Percentiles rank a stretch among this genome's conserved stretches.
phyloP scores from a whole-genome alignment of 495 filamentous ascomycete species.

The Daldinia loculata region DNA sequence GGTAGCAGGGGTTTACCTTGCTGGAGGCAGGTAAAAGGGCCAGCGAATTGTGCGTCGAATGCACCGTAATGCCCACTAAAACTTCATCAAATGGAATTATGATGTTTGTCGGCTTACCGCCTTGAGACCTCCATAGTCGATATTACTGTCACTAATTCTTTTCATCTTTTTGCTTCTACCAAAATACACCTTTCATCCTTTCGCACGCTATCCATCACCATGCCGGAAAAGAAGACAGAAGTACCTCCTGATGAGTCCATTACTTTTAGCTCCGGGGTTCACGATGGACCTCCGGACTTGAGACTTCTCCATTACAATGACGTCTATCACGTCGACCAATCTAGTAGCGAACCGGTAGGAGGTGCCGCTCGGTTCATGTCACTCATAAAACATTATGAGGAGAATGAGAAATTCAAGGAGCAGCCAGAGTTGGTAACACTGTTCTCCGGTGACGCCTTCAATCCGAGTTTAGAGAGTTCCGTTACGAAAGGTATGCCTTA shows the following conservation, averaged over 20 bases:
- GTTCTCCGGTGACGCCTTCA: conserved; percentile 93
- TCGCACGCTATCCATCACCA: background rate
- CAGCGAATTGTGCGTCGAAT: conserved; percentile 24
- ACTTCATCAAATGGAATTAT: conserved; percentile 18
- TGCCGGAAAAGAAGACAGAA: conserved; percentile 32
- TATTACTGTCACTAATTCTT: background rate
- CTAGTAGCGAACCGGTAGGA: conserved; percentile 81
- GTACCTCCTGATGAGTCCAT: conserved; percentile 44
- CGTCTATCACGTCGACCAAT: conserved; percentile 81
- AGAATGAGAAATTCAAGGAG: conserved; percentile 61
- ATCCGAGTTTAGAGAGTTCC: conserved; percentile 84
- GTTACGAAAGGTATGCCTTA: conserved; percentile 75
- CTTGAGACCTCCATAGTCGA: conserved; percentile 7
- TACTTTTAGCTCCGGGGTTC: conserved; percentile 63
- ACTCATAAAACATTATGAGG: conserved; percentile 76
- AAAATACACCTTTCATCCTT: background rate
- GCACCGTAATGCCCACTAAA: conserved; percentile 24
- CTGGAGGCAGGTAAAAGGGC: conserved; percentile 2
- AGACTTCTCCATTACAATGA: conserved; percentile 92
- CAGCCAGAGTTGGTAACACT: conserved; percentile 76
- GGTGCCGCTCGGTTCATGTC: conserved; percentile 81
- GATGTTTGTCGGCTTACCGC: conserved; percentile 34
- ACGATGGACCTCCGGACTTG: conserved; percentile 67
- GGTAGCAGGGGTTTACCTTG: conserved; percentile 24
- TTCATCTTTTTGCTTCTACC: background rate